phyloP scores from a whole-genome alignment of 1,139 yeast species.

The Diutina siamensis region DNA sequence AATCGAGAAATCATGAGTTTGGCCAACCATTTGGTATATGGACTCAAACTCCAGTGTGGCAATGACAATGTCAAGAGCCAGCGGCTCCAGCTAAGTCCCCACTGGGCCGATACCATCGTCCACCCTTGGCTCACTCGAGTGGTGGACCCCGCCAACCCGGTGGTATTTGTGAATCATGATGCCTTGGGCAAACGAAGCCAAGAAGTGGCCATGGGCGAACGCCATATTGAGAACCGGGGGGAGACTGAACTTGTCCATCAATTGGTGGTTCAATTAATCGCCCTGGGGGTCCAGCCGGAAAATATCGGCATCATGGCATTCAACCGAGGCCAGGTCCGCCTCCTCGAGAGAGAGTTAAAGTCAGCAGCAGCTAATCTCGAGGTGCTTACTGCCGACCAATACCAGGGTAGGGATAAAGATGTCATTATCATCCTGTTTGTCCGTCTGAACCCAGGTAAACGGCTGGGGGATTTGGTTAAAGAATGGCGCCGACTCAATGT shows the following conservation, averaged over 20 bases:
- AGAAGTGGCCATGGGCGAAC: background rate
- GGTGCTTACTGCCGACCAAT: slow-evolving; percentile 86
- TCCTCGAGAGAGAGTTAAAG: slow-evolving; percentile 30
- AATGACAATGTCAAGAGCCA: slow-evolving; percentile 49
- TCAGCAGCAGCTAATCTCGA: slow-evolving; percentile 42
- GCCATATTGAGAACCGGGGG: slow-evolving; percentile 47
- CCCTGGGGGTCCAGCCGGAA: slow-evolving; percentile 47
- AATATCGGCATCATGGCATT: slow-evolving; percentile 82
- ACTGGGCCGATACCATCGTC: slow-evolving; percentile 8
- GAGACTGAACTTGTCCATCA: slow-evolving; percentile 62
- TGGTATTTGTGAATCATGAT: slow-evolving; percentile 7
- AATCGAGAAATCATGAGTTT: slow-evolving; percentile 77
- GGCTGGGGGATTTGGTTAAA: slow-evolving; percentile 65
- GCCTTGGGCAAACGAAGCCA: background rate
- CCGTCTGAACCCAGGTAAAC: slow-evolving; percentile 57
- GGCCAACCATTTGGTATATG: slow-evolving; percentile 70
- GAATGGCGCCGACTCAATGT: slow-evolving; percentile 94
- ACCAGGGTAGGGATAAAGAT: slow-evolving; percentile 92
- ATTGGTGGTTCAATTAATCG: slow-evolving; percentile 46
- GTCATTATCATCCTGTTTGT: slow-evolving; percentile 82
- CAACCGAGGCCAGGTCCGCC: slow-evolving; percentile 68
- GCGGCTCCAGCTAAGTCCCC: slow-evolving; percentile 32
- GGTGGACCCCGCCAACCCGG: background rate
- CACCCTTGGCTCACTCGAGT: slow-evolving; percentile 9
- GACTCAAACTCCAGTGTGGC: slow-evolving; percentile 71